Conservation (phyloP, 805 yeast species). For the Candida xiaguanensis region DNA sequence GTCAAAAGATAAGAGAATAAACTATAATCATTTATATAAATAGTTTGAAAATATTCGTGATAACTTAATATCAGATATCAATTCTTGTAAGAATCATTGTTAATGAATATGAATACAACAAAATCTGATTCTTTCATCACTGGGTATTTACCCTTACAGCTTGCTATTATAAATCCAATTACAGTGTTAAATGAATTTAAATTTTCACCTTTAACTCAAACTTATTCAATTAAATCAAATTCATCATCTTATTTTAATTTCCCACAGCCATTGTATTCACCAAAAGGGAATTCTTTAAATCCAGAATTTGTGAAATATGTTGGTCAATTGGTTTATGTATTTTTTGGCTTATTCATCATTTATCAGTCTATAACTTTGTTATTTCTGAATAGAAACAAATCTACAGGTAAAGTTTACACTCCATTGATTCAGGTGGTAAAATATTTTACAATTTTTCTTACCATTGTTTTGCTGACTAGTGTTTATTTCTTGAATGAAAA, state of each 20-base stretch:
- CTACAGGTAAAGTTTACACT: constrained; percentile 11
- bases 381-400: constrained; percentile 13
- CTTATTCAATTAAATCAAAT: not conserved
- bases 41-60: too few relatives aligned
- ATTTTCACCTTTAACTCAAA: constrained; percentile 1
- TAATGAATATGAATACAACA: not conserved
- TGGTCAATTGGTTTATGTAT: not conserved
- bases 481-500: not conserved
- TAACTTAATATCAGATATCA: too few relatives aligned
- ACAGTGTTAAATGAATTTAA: not conserved
- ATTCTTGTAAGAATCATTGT: too few relatives aligned
- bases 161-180: not conserved
- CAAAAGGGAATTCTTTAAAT: constrained; percentile 21
- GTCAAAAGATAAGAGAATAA: too few relatives aligned
- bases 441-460: constrained; percentile 14
- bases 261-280: constrained; percentile 20
- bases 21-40: too few relatives aligned
- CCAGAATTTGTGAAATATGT: constrained; percentile 26
- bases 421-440: constrained; percentile 13
- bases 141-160: constrained; percentile 1
- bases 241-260: not conserved
- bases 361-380: constrained; percentile 13
- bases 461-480: constrained; percentile 5
- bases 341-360: constrained; percentile 8
- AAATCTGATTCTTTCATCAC: constrained; percentile 1